Conservation (phyloP, 176 grass and related monocot species). For the Saccharum officinarum region DNA sequence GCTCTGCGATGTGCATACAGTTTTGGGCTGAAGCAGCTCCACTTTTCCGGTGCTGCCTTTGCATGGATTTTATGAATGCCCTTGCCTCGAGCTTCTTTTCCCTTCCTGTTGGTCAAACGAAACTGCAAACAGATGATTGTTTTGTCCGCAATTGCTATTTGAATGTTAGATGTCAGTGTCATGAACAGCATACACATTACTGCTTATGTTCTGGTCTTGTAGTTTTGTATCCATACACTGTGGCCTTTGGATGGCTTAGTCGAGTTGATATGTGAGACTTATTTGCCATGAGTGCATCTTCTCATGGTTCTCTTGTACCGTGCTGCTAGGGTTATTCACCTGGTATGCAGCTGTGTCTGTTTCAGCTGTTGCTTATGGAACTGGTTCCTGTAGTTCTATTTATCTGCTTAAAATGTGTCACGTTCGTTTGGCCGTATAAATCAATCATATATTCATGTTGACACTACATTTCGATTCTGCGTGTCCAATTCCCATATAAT, state of each 20-base stretch:
- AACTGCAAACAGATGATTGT: constrained; percentile 19
- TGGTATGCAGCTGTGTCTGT: background rate
- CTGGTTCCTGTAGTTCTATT: background rate
- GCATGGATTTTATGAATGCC: constrained; percentile 48
- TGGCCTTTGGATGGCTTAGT: background rate
- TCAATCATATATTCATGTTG: background rate
- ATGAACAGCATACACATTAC: constrained; percentile 16
- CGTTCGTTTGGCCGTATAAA: background rate
- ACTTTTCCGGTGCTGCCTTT: constrained; percentile 44
- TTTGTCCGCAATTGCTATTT: constrained; percentile 29
- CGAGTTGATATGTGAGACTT: constrained; percentile 1
- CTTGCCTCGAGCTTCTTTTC: constrained; percentile 1
- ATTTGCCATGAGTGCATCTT: background rate
- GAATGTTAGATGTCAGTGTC: constrained; percentile 11
- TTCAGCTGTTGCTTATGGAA: background rate
- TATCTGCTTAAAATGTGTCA: background rate
- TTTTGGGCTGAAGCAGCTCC: constrained; percentile 35
- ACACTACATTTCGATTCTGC: background rate
- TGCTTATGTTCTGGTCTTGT: background rate
- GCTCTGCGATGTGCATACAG: constrained; percentile 16
- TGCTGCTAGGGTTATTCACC: background rate
- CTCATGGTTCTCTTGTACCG: background rate
- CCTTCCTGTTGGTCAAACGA: constrained; percentile 9
- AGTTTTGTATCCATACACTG: background rate
- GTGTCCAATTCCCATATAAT: background rate